These are phyloP conservation scores for Scedosporium aurantiacum DNA, from an alignment of 2,329 filamentous ascomycete genomes.

Conservation along the genomic window DNA sequence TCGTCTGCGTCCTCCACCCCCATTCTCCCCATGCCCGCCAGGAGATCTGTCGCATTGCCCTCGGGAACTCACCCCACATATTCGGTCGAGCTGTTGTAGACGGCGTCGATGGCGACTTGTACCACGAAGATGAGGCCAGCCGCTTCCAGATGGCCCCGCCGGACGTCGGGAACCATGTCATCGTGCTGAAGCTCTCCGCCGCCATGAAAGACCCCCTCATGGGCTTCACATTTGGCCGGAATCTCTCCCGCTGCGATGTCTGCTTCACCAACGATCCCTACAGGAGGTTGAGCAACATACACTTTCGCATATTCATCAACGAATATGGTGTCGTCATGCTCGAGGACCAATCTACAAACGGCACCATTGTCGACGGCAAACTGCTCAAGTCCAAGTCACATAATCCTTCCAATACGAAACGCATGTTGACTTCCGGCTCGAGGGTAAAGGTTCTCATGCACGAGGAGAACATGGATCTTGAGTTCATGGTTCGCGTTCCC, in stretches of 20 bases:
- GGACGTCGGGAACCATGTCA: slow-evolving; percentile 46
- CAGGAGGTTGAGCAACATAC: slow-evolving; percentile 79
- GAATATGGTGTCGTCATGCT: slow-evolving; percentile 80
- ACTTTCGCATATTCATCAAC: slow-evolving; percentile 90
- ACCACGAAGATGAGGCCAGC: slow-evolving; percentile 36
- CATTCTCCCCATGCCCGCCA: slow-evolving; percentile 59
- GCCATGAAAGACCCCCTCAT: slow-evolving; percentile 52
- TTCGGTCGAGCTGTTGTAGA: slow-evolving; percentile 37
- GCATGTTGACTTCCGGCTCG: slow-evolving; percentile 62
- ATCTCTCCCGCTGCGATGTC: slow-evolving; percentile 59
- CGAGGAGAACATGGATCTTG: slow-evolving; percentile 46
- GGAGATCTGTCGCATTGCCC: slow-evolving; percentile 49
- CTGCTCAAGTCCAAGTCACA: slow-evolving; percentile 41
- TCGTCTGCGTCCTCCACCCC: slow-evolving; percentile 80
- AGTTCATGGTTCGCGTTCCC: slow-evolving; percentile 79
- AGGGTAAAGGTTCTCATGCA: slow-evolving; percentile 59
- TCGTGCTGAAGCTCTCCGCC: slow-evolving; percentile 73
- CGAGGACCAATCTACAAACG: slow-evolving; percentile 91
- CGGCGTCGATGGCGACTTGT: slow-evolving; percentile 39
- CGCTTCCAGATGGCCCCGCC: slow-evolving; percentile 37
- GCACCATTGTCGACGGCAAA: slow-evolving; percentile 70
- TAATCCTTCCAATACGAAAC: slow-evolving; percentile 26
- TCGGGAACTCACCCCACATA: slow-evolving; percentile 35
- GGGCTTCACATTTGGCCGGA: slow-evolving; percentile 84
- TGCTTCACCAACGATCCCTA: slow-evolving; percentile 54